These are phyloP conservation scores for Paralagenidium karlingii DNA, from an alignment of 352 stramenopile species.

Conservation along the genomic window DNA sequence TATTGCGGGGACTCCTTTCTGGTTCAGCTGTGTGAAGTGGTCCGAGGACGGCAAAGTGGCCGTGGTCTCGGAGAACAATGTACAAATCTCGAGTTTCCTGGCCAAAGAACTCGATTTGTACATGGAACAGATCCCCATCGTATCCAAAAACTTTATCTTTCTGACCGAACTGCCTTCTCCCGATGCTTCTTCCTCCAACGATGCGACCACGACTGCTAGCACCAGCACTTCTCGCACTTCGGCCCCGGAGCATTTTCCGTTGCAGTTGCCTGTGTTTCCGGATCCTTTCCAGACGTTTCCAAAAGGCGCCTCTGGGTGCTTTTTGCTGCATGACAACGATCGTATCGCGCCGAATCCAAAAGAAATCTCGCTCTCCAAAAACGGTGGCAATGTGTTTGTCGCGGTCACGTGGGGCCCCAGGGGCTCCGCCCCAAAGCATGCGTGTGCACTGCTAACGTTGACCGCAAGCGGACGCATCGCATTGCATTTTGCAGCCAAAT, in stretches of 20 bases:
- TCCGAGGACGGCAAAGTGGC: slow-evolving; percentile 60
- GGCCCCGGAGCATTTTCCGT: slow-evolving; percentile 2
- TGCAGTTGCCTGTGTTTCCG: background rate
- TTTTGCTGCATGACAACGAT: slow-evolving; percentile 49
- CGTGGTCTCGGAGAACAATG: slow-evolving; percentile 53
- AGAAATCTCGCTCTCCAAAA: slow-evolving; percentile 72
- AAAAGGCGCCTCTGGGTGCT: slow-evolving; percentile 29
- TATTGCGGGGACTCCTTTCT: slow-evolving; percentile 55
- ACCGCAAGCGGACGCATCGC: slow-evolving; percentile 40
- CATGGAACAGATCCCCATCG: slow-evolving; percentile 49
- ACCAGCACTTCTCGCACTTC: slow-evolving; percentile 10
- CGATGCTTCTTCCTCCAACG: slow-evolving; percentile 4
- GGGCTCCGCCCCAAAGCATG: slow-evolving; percentile 53
- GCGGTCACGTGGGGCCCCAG: slow-evolving; percentile 54
- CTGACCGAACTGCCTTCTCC: no score
- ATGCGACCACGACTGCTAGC: background rate
- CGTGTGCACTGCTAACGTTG: slow-evolving; percentile 53
- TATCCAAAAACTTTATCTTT: slow-evolving; percentile 80
- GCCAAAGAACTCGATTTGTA: slow-evolving; percentile 75
- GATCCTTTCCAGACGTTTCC: background rate
- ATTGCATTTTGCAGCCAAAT: slow-evolving; percentile 65
- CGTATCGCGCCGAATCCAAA: slow-evolving; percentile 72
- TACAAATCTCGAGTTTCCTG: slow-evolving; percentile 70
- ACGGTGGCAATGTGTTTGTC: slow-evolving; percentile 39
- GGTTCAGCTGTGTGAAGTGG: slow-evolving; percentile 51